phyloP scores from a whole-genome alignment of 805 yeast species.

The Ogataea sp. region DNA sequence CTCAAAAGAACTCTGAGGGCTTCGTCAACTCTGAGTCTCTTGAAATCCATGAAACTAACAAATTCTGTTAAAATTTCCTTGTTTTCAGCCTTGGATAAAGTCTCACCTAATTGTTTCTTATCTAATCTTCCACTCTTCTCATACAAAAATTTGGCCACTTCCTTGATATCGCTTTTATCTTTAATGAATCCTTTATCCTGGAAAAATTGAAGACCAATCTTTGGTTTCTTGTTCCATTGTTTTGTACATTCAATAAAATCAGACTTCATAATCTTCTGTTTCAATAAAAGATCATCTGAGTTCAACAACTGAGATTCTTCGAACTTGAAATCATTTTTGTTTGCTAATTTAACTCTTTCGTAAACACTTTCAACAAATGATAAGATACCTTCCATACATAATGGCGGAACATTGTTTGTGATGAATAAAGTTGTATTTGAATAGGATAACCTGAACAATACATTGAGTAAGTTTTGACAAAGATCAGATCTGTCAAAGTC shows the following conservation, averaged over 20 bases:
- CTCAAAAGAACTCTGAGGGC: constrained; percentile 78
- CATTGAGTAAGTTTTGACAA: constrained; percentile 55
- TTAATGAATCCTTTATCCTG: constrained; percentile 58
- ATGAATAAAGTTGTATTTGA: constrained; percentile 79
- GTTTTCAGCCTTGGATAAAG: constrained; percentile 69
- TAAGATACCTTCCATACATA: constrained; percentile 82
- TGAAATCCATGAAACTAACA: constrained; percentile 65
- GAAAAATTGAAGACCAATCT: constrained; percentile 60
- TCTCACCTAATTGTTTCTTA: constrained; percentile 83
- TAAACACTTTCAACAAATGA: constrained; percentile 58
- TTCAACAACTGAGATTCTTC: constrained; percentile 5
- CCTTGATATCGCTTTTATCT: constrained; percentile 37
- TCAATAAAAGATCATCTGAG: constrained; percentile 25
- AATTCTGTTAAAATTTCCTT: constrained; percentile 52
- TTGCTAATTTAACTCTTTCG: constrained; percentile 34
- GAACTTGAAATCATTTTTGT: constrained; percentile 15
- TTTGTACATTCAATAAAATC: constrained; percentile 71
- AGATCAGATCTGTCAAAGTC: constrained; percentile 81
- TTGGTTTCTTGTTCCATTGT: constrained; percentile 70
- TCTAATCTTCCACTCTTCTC: constrained; percentile 76
- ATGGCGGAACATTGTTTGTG: constrained; percentile 85
- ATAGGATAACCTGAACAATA: constrained; percentile 67
- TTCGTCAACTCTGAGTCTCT: constrained; percentile 80
- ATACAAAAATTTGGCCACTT: constrained; percentile 69
- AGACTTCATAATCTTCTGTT: constrained; percentile 50